Percentiles rank a stretch among this genome's conserved stretches.
Evolutionary conservation across 2,329 filamentous ascomycete genomes (phyloP).

Genomic region (Cercospora sp.): DNA sequence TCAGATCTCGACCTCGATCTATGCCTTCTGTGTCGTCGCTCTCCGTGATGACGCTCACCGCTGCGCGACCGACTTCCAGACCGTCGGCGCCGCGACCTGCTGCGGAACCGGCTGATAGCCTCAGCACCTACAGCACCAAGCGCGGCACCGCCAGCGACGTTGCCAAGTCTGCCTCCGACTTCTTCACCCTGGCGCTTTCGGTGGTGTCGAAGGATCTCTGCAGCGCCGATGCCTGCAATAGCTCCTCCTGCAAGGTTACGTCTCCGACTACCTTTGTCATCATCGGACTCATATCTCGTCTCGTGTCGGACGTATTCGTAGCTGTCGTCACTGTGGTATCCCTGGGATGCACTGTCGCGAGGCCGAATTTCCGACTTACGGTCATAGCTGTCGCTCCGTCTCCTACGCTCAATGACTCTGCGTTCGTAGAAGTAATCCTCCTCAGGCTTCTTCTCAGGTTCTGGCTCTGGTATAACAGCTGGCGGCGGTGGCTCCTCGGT

Average conservation of each 20-base stretch:
- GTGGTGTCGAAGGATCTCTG: conserved; percentile 60
- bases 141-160: conserved; percentile 60
- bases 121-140: conserved; percentile 63
- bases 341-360: conserved; percentile 54
- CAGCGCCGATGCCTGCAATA: conserved; percentile 60
- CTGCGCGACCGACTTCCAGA: conserved; percentile 27
- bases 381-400: conserved; percentile 44
- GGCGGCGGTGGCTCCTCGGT: conserved; percentile 43
- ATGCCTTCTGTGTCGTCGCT: conserved; percentile 33
- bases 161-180: conserved; percentile 52
- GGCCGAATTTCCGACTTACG: conserved; percentile 51
- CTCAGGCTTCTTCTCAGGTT: conserved; percentile 43
- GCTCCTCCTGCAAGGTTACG: conserved; percentile 64
- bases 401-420: conserved; percentile 53
- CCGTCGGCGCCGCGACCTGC: conserved; percentile 34
- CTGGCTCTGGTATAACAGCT: conserved; percentile 20
- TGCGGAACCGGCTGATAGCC: conserved; percentile 54
- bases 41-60: conserved; percentile 23
- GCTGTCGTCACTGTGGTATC: conserved; percentile 61
- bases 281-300: conserved; percentile 44
- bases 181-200: conserved; percentile 58
- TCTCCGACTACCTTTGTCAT: conserved; percentile 48
- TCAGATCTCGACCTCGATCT: conserved; percentile 38
- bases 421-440: conserved; percentile 65
- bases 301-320: conserved; percentile 57